A percentile compares a stretch with the other conserved stretches of the same genome.
Evolutionary conservation across 2,329 filamentous ascomycete species (phyloP).

Genomic region (Cladosporium austrohemisphaericum): DNA sequence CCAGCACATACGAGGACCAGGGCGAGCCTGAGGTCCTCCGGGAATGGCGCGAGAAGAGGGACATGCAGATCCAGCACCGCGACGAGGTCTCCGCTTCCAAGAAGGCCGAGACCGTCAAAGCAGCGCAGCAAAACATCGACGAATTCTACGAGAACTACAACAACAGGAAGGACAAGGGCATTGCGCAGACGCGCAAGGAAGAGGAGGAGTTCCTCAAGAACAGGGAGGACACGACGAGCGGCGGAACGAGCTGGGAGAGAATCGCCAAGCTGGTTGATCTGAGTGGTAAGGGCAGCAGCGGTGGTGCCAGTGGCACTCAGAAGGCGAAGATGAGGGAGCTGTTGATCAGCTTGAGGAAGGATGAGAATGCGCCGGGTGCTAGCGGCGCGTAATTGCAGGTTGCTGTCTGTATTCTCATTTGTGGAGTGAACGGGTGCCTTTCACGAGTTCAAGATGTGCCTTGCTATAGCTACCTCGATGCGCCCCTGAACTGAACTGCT

Average conservation of each 20-base stretch:
- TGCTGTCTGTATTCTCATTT: background rate
- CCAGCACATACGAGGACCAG: constrained; percentile 60
- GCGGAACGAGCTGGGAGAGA: constrained; percentile 96
- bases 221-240: constrained; percentile 87
- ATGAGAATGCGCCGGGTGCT: constrained; percentile 73
- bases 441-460: background rate
- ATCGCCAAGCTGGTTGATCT: constrained; percentile 97
- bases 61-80: constrained; percentile 76
- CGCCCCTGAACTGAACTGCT: constrained; percentile 3
- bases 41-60: constrained; percentile 87
- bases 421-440: background rate
- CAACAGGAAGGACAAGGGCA: constrained; percentile 91
- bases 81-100: constrained; percentile 77
- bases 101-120: constrained; percentile 80
- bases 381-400: constrained; percentile 40
- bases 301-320: constrained; percentile 82
- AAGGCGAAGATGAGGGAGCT: constrained; percentile 96
- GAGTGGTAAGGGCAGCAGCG: constrained; percentile 84
- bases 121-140: constrained; percentile 91
- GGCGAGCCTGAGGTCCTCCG: constrained; percentile 83
- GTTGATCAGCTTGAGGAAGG: constrained; percentile 81
- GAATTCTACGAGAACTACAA: constrained; percentile 99
- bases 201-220: constrained; percentile 87
- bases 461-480: background rate
- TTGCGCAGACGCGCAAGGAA: constrained; percentile 82